Conservation (phyloP, 352 stramenopile genomes). For the Globisporangium spiculum region DNA sequence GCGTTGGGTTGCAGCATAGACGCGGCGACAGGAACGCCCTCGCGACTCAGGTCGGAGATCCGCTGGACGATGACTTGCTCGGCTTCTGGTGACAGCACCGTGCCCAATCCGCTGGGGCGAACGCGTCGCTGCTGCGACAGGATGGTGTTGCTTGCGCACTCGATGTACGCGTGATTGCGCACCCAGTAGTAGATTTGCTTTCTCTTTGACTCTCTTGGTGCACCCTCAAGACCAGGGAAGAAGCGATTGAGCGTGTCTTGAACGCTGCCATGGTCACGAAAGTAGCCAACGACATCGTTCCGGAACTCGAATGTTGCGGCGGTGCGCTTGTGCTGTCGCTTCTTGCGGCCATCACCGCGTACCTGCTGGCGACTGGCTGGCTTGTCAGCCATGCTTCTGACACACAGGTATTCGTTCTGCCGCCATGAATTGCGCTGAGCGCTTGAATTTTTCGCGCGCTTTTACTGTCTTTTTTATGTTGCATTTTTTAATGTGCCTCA, state of each 20-base stretch:
- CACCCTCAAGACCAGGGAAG: not conserved
- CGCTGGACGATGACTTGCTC: no score
- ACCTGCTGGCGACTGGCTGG: not conserved
- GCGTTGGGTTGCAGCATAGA: no score
- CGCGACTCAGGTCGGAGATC: no score
- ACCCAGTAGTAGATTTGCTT: no score
- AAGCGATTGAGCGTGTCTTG: not conserved
- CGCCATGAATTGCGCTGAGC: not conserved
- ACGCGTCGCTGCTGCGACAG: no score
- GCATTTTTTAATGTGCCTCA: slow-evolving; percentile 19
- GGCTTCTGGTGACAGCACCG: no score
- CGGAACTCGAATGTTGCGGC: not conserved
- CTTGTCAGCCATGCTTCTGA: not conserved
- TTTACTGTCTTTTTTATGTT: not conserved
- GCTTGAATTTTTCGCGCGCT: not conserved
- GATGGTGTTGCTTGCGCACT: no score
- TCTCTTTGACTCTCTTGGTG: not conserved
- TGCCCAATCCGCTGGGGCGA: no score
- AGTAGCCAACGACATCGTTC: not conserved
- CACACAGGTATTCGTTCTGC: not conserved
- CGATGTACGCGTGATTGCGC: no score
- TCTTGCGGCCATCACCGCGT: not conserved
- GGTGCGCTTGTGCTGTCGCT: not conserved
- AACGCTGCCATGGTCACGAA: not conserved
- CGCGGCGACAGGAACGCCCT: no score